Evolutionary conservation across 2,329 filamentous ascomycete species (phyloP).

Genomic region (Aulographum hederae): DNA sequence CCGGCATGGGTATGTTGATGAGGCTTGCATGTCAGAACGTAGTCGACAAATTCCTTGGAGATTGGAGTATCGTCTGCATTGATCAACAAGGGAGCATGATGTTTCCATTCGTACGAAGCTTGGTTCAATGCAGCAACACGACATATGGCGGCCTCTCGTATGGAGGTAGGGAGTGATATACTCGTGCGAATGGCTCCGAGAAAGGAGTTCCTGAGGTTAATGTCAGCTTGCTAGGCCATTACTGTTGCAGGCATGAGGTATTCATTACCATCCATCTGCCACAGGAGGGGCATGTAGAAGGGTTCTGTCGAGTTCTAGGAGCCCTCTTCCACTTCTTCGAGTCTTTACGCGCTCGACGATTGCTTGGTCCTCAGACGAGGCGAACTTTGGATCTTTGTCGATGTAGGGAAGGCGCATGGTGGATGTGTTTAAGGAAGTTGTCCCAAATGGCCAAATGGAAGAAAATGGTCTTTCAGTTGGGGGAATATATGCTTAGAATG

Average conservation of each 20-base stretch:
- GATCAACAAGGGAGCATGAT: conserved; percentile 52
- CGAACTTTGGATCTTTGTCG: conserved; percentile 28
- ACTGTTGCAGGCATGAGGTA: too few species aligned
- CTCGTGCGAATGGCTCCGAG: conserved; percentile 35
- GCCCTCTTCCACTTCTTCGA: conserved; percentile 28
- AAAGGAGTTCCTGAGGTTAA: conserved; percentile 29
- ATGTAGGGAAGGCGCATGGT: conserved; percentile 38
- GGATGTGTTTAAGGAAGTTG: too few species aligned
- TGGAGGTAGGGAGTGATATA: conserved; percentile 25
- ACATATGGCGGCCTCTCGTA: conserved; percentile 65
- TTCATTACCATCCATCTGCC: conserved; percentile 35
- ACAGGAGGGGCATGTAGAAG: conserved; percentile 36
- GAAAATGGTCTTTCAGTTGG: too few species aligned
- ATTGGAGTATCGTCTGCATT: conserved; percentile 7
- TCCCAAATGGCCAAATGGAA: too few species aligned
- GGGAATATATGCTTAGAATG: too few species aligned
- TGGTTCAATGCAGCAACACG: conserved; percentile 63
- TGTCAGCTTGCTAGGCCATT: too few species aligned
- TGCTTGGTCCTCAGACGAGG: conserved; percentile 26
- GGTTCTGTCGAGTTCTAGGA: conserved; percentile 34
- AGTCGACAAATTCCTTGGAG: background rate
- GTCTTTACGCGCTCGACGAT: conserved; percentile 32
- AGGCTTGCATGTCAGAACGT: conserved; percentile 24
- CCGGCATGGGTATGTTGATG: too few species aligned
- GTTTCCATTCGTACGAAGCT: conserved; percentile 73